Conservation (phyloP, 805 yeast species). For the Wickerhamomyces hampshirensis region DNA sequence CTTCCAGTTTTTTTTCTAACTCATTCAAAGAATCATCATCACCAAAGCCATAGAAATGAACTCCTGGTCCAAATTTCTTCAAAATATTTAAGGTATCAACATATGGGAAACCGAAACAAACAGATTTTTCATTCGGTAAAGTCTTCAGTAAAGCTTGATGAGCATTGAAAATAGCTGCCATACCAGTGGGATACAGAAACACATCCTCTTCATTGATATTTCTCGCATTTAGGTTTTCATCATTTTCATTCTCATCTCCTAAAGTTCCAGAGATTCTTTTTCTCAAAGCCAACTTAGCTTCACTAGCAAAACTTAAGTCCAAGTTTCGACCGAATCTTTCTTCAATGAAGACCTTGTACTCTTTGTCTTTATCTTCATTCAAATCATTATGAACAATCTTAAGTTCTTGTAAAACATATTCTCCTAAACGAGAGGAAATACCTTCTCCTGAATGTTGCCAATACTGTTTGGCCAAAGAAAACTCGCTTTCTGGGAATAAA, state of each 20-base stretch:
- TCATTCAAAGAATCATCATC: conserved; percentile 65
- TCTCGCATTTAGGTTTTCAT: conserved; percentile 14
- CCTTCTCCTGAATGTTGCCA: conserved; percentile 99
- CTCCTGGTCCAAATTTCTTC: conserved; percentile 89
- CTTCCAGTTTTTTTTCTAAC: conserved; percentile 54
- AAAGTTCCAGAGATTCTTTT: conserved; percentile 70
- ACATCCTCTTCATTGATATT: conserved; percentile 55
- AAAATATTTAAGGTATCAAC: conserved; percentile 86
- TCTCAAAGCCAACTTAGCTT: conserved; percentile 71
- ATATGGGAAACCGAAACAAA: conserved; percentile 95
- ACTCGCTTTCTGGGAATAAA: conserved; percentile 66
- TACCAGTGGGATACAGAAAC: conserved; percentile 82
- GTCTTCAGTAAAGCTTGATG: conserved; percentile 50
- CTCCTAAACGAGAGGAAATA: conserved; percentile 85
- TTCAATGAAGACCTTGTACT: conserved; percentile 67
- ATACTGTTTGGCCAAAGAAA: conserved; percentile 70
- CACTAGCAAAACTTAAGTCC: conserved; percentile 67
- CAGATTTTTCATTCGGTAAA: conserved; percentile 48
- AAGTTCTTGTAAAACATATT: conserved; percentile 68
- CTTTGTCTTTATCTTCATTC: conserved; percentile 37
- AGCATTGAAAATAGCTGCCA: conserved; percentile 85
- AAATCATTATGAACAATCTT: conserved; percentile 30
- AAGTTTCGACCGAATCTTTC: conserved; percentile 88
- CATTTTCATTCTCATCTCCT: conserved; percentile 31
- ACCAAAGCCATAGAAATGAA: conserved; percentile 79